phyloP scores from a whole-genome alignment of 139 green algal species.

The Gonium pectorale region DNA sequence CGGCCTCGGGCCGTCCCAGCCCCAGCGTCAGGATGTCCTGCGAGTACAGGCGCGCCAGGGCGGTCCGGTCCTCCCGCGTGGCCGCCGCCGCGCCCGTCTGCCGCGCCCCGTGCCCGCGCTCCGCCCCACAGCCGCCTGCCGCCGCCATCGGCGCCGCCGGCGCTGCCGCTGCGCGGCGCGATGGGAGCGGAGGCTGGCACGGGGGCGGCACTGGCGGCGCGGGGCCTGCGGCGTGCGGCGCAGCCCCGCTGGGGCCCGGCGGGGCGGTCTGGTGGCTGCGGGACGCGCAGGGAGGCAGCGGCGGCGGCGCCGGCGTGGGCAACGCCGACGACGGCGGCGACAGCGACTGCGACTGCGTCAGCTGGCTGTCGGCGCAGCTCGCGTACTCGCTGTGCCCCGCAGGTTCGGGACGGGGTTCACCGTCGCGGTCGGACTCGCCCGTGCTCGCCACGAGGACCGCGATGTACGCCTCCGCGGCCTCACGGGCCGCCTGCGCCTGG shows the following conservation, averaged over 20 bases:
- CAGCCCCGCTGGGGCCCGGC: no score
- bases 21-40: slow-evolving; percentile 25
- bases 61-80: neutral
- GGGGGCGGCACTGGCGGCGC: no score
- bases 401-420: no score
- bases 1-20: neutral
- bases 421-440: no score
- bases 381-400: no score
- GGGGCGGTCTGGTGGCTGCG: no score
- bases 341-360: neutral
- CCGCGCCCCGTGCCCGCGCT: neutral
- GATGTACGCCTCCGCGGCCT: slow-evolving; percentile 21
- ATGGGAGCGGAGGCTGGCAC: neutral
- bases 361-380: no score
- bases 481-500: neutral
- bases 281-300: no score
- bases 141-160: neutral
- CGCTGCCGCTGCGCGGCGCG: neutral
- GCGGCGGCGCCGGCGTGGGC: no score
- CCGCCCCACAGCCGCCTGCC: neutral
- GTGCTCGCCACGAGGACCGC: neutral
- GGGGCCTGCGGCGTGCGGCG: no score
- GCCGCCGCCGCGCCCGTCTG: neutral
- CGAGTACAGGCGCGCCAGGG: slow-evolving; percentile 12
- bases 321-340: no score